These are phyloP conservation scores for Fragaria vesca DNA, from an alignment of 306 rosid species.

Conservation along the genomic window DNA sequence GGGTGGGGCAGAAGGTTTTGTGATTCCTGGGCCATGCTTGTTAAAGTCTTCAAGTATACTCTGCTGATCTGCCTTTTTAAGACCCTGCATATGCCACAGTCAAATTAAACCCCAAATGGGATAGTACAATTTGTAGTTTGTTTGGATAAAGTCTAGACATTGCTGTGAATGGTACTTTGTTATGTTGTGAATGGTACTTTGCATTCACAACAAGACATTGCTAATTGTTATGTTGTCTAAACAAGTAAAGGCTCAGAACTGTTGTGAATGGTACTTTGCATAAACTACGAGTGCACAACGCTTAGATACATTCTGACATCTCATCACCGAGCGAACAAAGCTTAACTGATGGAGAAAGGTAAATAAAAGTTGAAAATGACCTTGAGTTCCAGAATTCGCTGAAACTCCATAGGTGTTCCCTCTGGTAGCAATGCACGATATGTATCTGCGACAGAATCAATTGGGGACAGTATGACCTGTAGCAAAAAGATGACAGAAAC, in stretches of 20 bases:
- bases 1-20: constrained; percentile 58
- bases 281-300: not conserved
- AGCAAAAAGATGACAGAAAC: constrained; percentile 9
- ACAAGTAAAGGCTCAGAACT: not conserved
- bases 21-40: constrained; percentile 88
- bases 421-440: constrained; percentile 95
- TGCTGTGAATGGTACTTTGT: not conserved
- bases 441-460: constrained; percentile 95
- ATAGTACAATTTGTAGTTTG: not conserved
- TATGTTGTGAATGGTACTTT: not conserved
- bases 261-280: not conserved
- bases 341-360: constrained; percentile 7
- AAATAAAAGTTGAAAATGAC: constrained; percentile 40
- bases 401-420: constrained; percentile 99
- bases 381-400: constrained; percentile 96
- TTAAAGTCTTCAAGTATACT: constrained; percentile 88
- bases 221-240: not conserved
- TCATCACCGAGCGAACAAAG: not conserved
- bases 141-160: no score
- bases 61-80: constrained; percentile 84
- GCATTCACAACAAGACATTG: not conserved
- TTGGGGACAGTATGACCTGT: constrained; percentile 93
- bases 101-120: constrained; percentile 1
- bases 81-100: constrained; percentile 61
- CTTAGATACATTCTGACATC: not conserved